Evolutionary conservation across 495 filamentous ascomycete species (phyloP), one percentile per base, ranked within the genome.

Genomic region (Penicillium pulvis): DNA sequence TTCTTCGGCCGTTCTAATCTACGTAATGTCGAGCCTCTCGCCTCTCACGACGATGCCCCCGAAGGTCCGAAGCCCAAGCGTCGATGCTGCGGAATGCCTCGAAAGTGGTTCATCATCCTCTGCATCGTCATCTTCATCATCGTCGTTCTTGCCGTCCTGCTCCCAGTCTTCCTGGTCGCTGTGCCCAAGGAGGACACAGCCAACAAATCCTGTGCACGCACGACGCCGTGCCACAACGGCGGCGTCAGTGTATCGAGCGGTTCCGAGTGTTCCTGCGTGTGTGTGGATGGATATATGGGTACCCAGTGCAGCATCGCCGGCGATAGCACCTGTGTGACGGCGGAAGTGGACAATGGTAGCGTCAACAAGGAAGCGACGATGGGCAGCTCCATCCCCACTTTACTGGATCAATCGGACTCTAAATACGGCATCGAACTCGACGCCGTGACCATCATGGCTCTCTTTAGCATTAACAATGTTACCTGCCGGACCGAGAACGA

Each of bases 231-330:
- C 70, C 73, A 83, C 49, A 96, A 98, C 65, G 90, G 92, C 28
- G 94, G 94, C 17, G 84, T 87, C 9, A 91, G 84, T 41, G 80
- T 94, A 20, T 71, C 88, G 17, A 81, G 81, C 30, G 77, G 82
- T 35, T 79, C 82, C 8, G 69, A 82, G 36, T 98, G 94, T 74
- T 86, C 87, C 10, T 98, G 94, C 67, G 81, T 96, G 28, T 98
- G 94, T 65, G 80, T 85, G 6, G 90, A 92, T 61, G 92, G 92
- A 0, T 97, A 90, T 67, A 91, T 87, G 0, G 94, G 94, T n/a
- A 73, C 77, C 4, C 81, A 81, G 28, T 98, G 94, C 76, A 88
- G 80, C 10, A 73, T 71, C 31, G 54, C 75, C 10, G 80, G 79
- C 20, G 80, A 86, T 20, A 80, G 79, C 17, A 90, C 87, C 58